Evolutionary conservation across 2,329 filamentous ascomycete species (phyloP).

Genomic region (Aspergillus chevalieri): DNA sequence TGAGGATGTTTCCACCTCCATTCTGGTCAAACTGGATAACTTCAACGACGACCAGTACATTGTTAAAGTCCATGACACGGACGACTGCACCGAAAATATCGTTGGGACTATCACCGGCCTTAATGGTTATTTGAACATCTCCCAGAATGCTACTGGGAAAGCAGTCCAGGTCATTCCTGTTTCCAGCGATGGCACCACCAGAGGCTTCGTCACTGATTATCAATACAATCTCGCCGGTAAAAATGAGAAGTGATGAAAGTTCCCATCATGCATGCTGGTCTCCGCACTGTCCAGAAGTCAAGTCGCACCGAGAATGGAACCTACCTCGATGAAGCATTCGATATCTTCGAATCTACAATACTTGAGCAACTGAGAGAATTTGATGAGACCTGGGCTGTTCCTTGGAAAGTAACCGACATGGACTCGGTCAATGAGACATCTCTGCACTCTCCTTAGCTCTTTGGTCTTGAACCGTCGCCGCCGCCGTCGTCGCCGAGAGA

Average conservation of each 20-base stretch:
- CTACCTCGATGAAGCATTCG: background rate
- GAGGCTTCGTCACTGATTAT: background rate
- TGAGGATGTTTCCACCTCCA: background rate
- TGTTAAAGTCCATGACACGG: background rate
- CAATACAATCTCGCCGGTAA: background rate
- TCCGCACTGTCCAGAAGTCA: background rate
- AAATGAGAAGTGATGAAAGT: background rate
- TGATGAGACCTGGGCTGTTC: background rate
- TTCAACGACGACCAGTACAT: background rate
- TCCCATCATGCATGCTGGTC: background rate
- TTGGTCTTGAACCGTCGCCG: no score
- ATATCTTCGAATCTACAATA: background rate
- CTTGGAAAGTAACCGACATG: background rate
- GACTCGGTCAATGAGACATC: background rate
- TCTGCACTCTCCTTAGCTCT: background rate
- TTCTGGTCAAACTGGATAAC: background rate
- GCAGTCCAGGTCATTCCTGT: background rate
- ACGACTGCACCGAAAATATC: background rate
- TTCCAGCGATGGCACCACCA: background rate
- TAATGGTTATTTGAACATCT: background rate
- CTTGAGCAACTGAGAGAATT: background rate
- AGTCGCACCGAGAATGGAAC: background rate
- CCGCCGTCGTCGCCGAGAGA: no score
- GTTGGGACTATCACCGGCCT: background rate
- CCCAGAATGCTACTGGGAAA: background rate